Percentiles rank a stretch among this genome's conserved stretches.
Evolutionary conservation across 2,329 filamentous ascomycete genomes (phyloP).

Genomic region (Ophiostoma australiae): DNA sequence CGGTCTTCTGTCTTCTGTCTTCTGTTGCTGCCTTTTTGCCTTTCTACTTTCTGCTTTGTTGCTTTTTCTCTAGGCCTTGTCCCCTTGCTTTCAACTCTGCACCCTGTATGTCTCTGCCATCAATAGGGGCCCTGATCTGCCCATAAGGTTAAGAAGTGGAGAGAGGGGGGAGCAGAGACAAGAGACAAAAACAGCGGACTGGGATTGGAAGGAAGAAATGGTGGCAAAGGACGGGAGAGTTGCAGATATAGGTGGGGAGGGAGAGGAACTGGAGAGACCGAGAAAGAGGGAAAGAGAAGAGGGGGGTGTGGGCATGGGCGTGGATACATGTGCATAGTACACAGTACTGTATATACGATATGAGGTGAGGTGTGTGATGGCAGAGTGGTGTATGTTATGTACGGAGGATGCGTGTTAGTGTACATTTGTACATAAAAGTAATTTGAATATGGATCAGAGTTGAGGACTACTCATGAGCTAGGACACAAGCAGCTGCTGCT

Average conservation of each 20-base stretch:
- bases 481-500: neutral
- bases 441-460: neutral
- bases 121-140: conserved; percentile 9
- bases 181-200: conserved; percentile 15
- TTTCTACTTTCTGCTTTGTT: neutral
- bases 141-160: conserved; percentile 24
- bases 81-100: neutral
- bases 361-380: conserved; percentile 2
- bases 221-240: conserved; percentile 15
- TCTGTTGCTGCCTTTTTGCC: neutral
- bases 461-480: conserved; percentile 4
- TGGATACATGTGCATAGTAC: neutral
- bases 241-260: conserved; percentile 12
- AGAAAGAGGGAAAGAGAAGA: neutral
- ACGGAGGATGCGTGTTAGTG: neutral
- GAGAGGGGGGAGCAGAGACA: conserved; percentile 15
- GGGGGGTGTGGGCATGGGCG: conserved; percentile 7
- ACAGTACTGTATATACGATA: neutral
- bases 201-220: conserved; percentile 6
- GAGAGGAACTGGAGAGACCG: conserved; percentile 1
- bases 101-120: neutral
- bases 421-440: conserved; percentile 1
- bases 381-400: neutral
- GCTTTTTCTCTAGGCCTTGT: neutral
- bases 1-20: too few species aligned